phyloP scores from a whole-genome alignment of 305 asterid species.

The Fraxinus sp. region DNA sequence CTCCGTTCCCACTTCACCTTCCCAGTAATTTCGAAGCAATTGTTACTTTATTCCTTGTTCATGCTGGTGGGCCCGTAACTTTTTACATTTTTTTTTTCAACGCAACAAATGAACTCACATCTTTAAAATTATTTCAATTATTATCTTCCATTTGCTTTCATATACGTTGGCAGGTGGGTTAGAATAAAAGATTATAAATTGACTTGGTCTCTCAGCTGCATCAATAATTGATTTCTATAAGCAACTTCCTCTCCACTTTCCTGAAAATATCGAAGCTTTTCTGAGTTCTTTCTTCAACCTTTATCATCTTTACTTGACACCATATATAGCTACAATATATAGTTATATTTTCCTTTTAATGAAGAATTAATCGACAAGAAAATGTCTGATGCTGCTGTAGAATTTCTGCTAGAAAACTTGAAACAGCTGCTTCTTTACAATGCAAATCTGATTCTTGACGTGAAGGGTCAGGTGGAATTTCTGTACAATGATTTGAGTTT shows the following conservation, averaged over 20 bases:
- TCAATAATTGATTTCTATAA: background rate
- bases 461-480: constrained; percentile 40
- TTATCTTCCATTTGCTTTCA: background rate
- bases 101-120: background rate
- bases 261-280: background rate
- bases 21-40: background rate
- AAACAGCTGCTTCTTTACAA: constrained; percentile 51
- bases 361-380: background rate
- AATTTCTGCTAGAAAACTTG: constrained; percentile 53
- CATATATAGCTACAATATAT: background rate
- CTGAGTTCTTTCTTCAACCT: background rate
- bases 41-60: background rate
- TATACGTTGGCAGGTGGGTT: background rate
- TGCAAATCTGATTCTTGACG: constrained; percentile 39
- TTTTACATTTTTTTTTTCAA: background rate
- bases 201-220: background rate
- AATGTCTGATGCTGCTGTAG: constrained; percentile 60
- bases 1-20: background rate
- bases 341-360: background rate
- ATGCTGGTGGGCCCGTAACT: background rate
- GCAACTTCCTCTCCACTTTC: background rate
- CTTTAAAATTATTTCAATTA: background rate
- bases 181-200: background rate
- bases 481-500: constrained; percentile 42
- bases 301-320: background rate